These are phyloP conservation scores for Paecilomyces formosus DNA, from an alignment of 2,329 filamentous ascomycete species.

Conservation along the genomic window DNA sequence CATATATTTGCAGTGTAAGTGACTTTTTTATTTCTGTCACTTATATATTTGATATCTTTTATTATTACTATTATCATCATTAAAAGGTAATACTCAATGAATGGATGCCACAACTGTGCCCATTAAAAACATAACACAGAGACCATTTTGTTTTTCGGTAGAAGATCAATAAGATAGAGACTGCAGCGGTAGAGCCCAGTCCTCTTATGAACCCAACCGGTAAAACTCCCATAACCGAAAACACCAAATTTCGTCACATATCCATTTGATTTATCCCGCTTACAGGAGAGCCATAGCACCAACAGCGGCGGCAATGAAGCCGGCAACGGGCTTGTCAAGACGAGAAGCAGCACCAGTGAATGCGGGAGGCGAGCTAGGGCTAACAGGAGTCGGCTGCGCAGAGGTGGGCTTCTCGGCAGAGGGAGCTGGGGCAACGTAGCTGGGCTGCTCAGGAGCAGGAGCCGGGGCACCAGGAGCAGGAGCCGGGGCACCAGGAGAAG, in stretches of 20 bases:
- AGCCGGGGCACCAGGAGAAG: neutral
- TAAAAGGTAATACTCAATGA: neutral
- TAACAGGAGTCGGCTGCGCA: constrained; percentile 3
- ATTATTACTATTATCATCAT: neutral
- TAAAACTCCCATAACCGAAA: neutral
- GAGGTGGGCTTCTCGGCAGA: neutral
- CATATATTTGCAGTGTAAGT: too few relatives aligned
- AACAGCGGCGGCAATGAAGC: constrained; percentile 29
- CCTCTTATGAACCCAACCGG: neutral
- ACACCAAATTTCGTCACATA: neutral
- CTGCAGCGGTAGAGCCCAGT: neutral
- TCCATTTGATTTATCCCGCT: constrained; percentile 7
- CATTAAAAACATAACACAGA: neutral
- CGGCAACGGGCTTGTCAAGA: constrained; percentile 25
- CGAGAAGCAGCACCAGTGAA: constrained; percentile 28
- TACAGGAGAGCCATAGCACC: constrained; percentile 32
- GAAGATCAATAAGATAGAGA: neutral
- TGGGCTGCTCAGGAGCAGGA: neutral
- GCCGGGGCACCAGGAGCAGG: neutral
- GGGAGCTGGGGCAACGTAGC: neutral
- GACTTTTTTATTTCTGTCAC: too few relatives aligned
- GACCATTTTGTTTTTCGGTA: neutral
- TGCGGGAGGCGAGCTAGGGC: constrained; percentile 7
- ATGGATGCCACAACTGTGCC: neutral
- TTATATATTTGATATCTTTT: neutral